Conservation (phyloP, 2,329 filamentous ascomycete species). For the Pestalotiopsis sp. region DNA sequence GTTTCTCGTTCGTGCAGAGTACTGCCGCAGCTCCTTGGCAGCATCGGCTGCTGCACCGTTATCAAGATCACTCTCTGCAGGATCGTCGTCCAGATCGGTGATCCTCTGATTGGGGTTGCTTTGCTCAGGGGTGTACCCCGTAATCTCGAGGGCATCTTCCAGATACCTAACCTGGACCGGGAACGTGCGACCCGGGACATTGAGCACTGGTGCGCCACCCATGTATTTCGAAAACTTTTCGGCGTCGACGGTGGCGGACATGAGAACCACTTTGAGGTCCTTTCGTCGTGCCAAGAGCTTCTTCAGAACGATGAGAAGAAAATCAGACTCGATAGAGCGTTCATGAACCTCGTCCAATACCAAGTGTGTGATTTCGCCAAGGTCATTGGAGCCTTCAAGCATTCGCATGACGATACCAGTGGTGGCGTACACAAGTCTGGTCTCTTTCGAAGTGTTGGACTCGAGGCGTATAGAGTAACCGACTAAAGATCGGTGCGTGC, state of each 20-base stretch:
- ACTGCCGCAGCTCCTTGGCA: constrained; percentile 68
- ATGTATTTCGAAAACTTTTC: constrained; percentile 90
- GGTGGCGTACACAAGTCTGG: constrained; percentile 86
- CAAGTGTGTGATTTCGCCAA: constrained; percentile 88
- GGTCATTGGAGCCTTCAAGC: constrained; percentile 85
- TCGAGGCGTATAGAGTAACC: constrained; percentile 95
- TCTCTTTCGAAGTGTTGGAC: constrained; percentile 80
- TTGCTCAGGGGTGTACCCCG: constrained; percentile 68
- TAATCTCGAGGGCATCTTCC: constrained; percentile 90
- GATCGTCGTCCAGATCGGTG: constrained; percentile 66
- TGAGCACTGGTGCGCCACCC: constrained; percentile 81
- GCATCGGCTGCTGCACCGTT: constrained; percentile 58
- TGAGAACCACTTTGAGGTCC: constrained; percentile 89
- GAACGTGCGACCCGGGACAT: constrained; percentile 90
- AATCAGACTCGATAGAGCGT: constrained; percentile 94
- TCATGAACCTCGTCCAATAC: constrained; percentile 98
- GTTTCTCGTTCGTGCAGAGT: constrained; percentile 75
- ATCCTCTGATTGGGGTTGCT: constrained; percentile 52
- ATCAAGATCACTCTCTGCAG: constrained; percentile 51
- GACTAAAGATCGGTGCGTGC: constrained; percentile 80
- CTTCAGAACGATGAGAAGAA: constrained; percentile 88
- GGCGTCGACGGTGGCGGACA: constrained; percentile 97
- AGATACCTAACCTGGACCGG: constrained; percentile 87
- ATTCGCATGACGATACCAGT: constrained; percentile 96
- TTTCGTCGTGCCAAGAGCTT: constrained; percentile 76